Percentiles rank a stretch among this genome's conserved stretches.
These are phyloP conservation scores for Suhomyces bribrorum DNA, from an alignment of 1,139 yeast species.

Conservation along the genomic window DNA sequence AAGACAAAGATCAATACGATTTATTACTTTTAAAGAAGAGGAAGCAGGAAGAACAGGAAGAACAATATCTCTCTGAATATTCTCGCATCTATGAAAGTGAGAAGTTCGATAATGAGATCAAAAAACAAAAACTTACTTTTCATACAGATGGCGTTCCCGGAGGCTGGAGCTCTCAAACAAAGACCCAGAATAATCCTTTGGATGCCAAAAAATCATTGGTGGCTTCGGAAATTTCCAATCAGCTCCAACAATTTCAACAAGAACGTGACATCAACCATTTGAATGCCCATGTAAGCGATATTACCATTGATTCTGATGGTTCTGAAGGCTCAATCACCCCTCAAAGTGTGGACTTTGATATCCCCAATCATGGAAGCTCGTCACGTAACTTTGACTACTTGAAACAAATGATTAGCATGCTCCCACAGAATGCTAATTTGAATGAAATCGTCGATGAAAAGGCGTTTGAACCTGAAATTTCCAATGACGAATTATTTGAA, in stretches of 20 bases:
- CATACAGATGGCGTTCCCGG: constrained; percentile 42
- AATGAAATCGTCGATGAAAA: constrained; percentile 56
- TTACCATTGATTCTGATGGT: constrained; percentile 31
- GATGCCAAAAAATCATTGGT: constrained; percentile 28
- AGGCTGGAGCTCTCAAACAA: constrained; percentile 28
- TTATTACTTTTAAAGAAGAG: constrained; percentile 27
- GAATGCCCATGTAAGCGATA: constrained; percentile 31
- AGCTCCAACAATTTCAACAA: constrained; percentile 24
- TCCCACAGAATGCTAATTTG: constrained; percentile 35
- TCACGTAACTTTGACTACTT: constrained; percentile 34
- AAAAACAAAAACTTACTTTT: constrained; percentile 35
- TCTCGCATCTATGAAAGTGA: constrained; percentile 32
- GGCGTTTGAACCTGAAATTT: constrained; percentile 65
- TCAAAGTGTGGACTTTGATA: constrained; percentile 15
- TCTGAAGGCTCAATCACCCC: constrained; percentile 11
- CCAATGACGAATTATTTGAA: constrained; percentile 34
- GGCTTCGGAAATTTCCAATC: constrained; percentile 29
- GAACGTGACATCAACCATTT: constrained; percentile 22
- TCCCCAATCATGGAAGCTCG: constrained; percentile 11
- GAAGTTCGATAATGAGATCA: constrained; percentile 32
- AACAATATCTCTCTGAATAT: constrained; percentile 27
- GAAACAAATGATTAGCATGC: constrained; percentile 34
- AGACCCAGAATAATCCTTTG: constrained; percentile 24
- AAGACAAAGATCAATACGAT: constrained; percentile 44
- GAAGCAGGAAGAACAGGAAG: constrained; percentile 29